These are phyloP conservation scores for Flaveria bidentis DNA, from an alignment of 129 eudicot genomes.

Conservation along the genomic window DNA sequence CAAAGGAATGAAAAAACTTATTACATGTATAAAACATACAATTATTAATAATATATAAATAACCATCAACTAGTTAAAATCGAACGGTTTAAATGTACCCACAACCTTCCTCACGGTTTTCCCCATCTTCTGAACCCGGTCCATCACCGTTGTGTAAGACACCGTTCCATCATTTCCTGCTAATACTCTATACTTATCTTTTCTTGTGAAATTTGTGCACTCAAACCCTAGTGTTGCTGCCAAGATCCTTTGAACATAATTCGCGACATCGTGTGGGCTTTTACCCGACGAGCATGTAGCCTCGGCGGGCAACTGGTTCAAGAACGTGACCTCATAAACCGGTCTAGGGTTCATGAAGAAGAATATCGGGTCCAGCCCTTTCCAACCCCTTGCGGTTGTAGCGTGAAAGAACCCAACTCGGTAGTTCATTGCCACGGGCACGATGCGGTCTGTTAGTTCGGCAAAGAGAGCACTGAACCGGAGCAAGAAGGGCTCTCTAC, in stretches of 20 bases:
- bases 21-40: slow-evolving; percentile 30
- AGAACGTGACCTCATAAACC: slow-evolving; percentile 38
- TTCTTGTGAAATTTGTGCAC: slow-evolving; percentile 86
- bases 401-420: slow-evolving; percentile 42
- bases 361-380: slow-evolving; percentile 78
- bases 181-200: slow-evolving; percentile 85
- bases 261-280: slow-evolving; percentile 91
- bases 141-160: slow-evolving; percentile 40
- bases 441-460: slow-evolving; percentile 41
- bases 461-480: slow-evolving; percentile 45
- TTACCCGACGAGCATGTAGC: slow-evolving; percentile 94
- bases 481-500: slow-evolving; percentile 42
- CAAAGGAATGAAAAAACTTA: background rate
- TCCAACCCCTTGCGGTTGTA: slow-evolving; percentile 93
- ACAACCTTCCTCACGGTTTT: slow-evolving; percentile 51
- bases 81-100: slow-evolving; percentile 58
- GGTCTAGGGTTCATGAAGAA: slow-evolving; percentile 57
- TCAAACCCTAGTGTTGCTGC: slow-evolving; percentile 90
- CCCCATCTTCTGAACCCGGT: slow-evolving; percentile 47
- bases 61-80: slow-evolving; percentile 24
- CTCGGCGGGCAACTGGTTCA: slow-evolving; percentile 61
- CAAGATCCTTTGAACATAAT: slow-evolving; percentile 86
- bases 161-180: slow-evolving; percentile 97
- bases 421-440: slow-evolving; percentile 46
- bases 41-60: slow-evolving; percentile 2